Percentiles rank a stretch among this genome's conserved stretches.
Evolutionary conservation across 2,329 filamentous ascomycete species (phyloP).

Genomic region (Aspergillus sp.): DNA sequence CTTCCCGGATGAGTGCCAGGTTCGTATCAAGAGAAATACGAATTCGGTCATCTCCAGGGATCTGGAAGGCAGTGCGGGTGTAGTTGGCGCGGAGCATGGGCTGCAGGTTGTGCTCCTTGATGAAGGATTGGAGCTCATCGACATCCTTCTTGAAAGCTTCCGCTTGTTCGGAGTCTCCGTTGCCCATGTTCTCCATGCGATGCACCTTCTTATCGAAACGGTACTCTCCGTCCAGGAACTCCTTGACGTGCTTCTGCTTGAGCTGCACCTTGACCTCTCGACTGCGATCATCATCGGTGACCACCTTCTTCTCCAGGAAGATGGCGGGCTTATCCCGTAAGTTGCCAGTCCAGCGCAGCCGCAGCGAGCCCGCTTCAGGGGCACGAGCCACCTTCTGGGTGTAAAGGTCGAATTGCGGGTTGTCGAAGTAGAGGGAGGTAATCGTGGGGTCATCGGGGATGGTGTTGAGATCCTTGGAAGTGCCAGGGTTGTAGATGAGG

Average conservation of each 20-base stretch:
- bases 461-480: constrained; percentile 77
- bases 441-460: constrained; percentile 80
- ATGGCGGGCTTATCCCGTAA: constrained; percentile 77
- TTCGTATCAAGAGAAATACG: constrained; percentile 92
- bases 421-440: constrained; percentile 96
- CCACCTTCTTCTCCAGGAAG: constrained; percentile 83
- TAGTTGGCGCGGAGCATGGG: constrained; percentile 92
- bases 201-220: constrained; percentile 86
- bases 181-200: constrained; percentile 78
- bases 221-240: constrained; percentile 84
- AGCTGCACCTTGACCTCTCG: constrained; percentile 78
- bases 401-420: constrained; percentile 80
- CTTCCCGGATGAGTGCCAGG: constrained; percentile 78
- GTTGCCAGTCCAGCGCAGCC: constrained; percentile 89
- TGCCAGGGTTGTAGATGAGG: constrained; percentile 86
- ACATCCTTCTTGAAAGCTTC: constrained; percentile 71
- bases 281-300: constrained; percentile 73
- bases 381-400: constrained; percentile 77
- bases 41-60: constrained; percentile 85
- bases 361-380: constrained; percentile 75
- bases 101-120: constrained; percentile 74
- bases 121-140: constrained; percentile 74
- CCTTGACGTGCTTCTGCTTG: constrained; percentile 91
- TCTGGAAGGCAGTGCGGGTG: constrained; percentile 92
- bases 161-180: constrained; percentile 66